phyloP scores from a whole-genome alignment of 176 grass and related monocot genomes.

The Canna indica region DNA sequence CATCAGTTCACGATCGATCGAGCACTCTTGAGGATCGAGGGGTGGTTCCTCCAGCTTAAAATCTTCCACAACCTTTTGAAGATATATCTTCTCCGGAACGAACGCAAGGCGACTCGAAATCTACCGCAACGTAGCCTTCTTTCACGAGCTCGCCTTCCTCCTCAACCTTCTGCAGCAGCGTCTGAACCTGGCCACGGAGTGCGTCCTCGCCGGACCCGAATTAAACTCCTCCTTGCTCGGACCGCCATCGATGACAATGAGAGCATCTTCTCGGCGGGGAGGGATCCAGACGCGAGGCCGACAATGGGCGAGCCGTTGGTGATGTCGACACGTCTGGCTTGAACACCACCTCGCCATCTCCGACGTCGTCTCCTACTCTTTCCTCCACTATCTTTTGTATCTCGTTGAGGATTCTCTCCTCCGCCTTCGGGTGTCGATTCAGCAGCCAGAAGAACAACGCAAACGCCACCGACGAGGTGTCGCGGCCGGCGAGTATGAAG shows the following conservation, averaged over 20 bases:
- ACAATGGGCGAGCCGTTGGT: conserved; percentile 91
- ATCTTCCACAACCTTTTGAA: neutral
- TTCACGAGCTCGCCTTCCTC: conserved; percentile 33
- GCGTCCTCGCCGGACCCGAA: conserved; percentile 73
- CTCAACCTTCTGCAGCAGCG: conserved; percentile 69
- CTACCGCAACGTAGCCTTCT: neutral
- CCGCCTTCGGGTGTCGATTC: too few species aligned
- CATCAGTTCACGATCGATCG: conserved; percentile 44
- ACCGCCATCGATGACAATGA: conserved; percentile 23
- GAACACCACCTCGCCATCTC: conserved; percentile 34
- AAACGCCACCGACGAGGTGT: too few species aligned
- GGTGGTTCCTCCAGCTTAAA: too few species aligned
- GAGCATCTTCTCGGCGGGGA: conserved; percentile 27
- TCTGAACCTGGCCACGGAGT: conserved; percentile 76
- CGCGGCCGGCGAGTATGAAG: too few species aligned
- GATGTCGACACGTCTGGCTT: too few species aligned
- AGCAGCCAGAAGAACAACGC: too few species aligned
- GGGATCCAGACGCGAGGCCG: conserved; percentile 39
- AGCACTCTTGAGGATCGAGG: conserved; percentile 18
- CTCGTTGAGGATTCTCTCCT: too few species aligned
- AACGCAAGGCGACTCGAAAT: neutral
- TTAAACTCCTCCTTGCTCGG: conserved; percentile 26
- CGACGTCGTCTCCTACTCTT: too few species aligned
- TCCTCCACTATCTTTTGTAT: too few species aligned
- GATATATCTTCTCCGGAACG: too few species aligned